Conservation (phyloP, 495 filamentous ascomycete species). For the Friedmanniomyces endolithicus region DNA sequence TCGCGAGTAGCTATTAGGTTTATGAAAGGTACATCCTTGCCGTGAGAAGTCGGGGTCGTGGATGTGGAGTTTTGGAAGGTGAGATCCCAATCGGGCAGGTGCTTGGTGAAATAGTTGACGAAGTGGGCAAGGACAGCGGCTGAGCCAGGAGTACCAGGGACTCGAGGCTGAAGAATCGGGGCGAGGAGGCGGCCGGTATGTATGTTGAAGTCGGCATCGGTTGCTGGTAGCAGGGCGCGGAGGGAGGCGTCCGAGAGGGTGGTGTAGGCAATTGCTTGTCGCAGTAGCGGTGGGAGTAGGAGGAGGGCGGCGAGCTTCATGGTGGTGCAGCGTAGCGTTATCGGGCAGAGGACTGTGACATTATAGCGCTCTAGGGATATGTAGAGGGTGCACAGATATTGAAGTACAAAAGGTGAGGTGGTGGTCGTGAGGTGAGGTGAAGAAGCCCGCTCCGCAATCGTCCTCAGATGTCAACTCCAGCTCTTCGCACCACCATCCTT, state of each 20-base stretch:
- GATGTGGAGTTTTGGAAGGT: slow-evolving; percentile 77
- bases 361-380: neutral
- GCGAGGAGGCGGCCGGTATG: slow-evolving; percentile 60
- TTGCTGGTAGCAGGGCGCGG: slow-evolving; percentile 48
- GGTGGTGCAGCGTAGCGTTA: neutral
- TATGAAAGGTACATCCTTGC: slow-evolving; percentile 60
- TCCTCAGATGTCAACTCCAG: neutral
- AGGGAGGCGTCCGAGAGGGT: slow-evolving; percentile 62
- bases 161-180: slow-evolving; percentile 80
- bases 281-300: slow-evolving; percentile 30
- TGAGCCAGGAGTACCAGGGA: slow-evolving; percentile 75
- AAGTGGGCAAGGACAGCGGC: slow-evolving; percentile 67
- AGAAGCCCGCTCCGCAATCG: neutral
- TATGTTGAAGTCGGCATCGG: slow-evolving; percentile 66
- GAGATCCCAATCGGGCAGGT: slow-evolving; percentile 68
- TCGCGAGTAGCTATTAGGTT: slow-evolving; percentile 85
- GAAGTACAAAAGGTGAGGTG: no score
- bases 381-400: no score
- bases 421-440: neutral
- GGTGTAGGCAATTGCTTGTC: slow-evolving; percentile 48
- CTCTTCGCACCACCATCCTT: neutral
- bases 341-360: neutral
- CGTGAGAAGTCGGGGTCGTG: slow-evolving; percentile 59
- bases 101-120: slow-evolving; percentile 57
- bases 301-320: slow-evolving; percentile 13